Conservation (phyloP, 1,139 yeast species). For the Nakaseomyces uthaithaninus region DNA sequence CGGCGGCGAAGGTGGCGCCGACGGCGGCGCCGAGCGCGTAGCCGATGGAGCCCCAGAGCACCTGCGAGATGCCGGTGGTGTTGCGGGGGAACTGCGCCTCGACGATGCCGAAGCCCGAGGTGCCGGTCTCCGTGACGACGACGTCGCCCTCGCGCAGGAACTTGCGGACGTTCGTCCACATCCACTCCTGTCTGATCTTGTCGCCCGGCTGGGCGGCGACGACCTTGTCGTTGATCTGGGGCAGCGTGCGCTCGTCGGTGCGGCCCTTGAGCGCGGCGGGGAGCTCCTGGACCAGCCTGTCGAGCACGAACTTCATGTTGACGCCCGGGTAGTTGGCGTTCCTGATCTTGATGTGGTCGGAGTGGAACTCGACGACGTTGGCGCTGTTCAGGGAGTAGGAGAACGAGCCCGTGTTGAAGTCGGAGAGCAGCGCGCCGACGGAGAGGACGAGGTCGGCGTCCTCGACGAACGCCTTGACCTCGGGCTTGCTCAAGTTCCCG, state of each 20-base stretch:
- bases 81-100: slow-evolving; percentile 69
- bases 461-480: slow-evolving; percentile 68
- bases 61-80: slow-evolving; percentile 74
- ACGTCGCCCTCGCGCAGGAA: slow-evolving; percentile 76
- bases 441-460: slow-evolving; percentile 67
- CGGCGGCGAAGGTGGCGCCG: slow-evolving; percentile 80
- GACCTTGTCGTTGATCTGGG: slow-evolving; percentile 41
- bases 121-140: slow-evolving; percentile 79
- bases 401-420: slow-evolving; percentile 86
- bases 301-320: slow-evolving; percentile 64
- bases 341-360: slow-evolving; percentile 71
- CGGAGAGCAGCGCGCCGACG: slow-evolving; percentile 76
- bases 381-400: slow-evolving; percentile 71
- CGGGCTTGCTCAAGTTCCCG: slow-evolving; percentile 72
- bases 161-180: slow-evolving; percentile 67
- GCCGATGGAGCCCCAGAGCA: slow-evolving; percentile 86
- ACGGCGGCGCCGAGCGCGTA: slow-evolving; percentile 75
- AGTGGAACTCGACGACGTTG: slow-evolving; percentile 79
- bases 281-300: slow-evolving; percentile 38
- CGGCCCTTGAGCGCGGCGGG: slow-evolving; percentile 32
- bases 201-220: slow-evolving; percentile 38
- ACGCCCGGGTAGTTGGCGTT: slow-evolving; percentile 70
- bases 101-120: slow-evolving; percentile 79
- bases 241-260: slow-evolving; percentile 35
- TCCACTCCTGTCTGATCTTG: slow-evolving; percentile 61